Evolutionary conservation across 306 rosid species (phyloP).

Genomic region (Vachellia collinsii): DNA sequence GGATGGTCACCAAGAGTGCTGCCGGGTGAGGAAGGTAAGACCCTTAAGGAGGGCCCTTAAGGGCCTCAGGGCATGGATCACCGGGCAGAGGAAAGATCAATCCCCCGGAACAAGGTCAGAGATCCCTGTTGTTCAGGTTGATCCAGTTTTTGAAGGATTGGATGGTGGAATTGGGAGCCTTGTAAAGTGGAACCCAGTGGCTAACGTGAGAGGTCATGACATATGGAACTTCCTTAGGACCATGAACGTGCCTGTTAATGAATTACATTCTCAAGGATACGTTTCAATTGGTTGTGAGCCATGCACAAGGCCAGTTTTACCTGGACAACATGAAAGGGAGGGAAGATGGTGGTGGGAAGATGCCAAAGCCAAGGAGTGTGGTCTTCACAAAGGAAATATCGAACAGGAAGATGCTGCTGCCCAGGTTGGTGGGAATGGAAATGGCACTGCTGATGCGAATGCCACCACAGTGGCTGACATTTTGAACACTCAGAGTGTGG

Average conservation of each 20-base stretch:
- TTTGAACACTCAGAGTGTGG: constrained; percentile 64
- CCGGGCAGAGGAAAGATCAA: constrained; percentile 97
- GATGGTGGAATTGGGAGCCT: constrained; percentile 87
- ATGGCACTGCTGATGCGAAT: constrained; percentile 45
- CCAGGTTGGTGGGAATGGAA: constrained; percentile 56
- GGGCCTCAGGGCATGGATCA: constrained; percentile 92
- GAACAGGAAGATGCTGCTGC: constrained; percentile 57
- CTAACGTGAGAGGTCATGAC: constrained; percentile 74
- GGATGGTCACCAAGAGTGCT: constrained; percentile 99
- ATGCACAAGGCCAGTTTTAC: constrained; percentile 94
- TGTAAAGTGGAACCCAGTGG: constrained; percentile 98
- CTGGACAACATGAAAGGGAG: constrained; percentile 97
- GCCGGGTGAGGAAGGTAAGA: constrained; percentile 93
- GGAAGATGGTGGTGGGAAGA: constrained; percentile 99
- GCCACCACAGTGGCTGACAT: constrained; percentile 60
- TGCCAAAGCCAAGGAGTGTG: constrained; percentile 96
- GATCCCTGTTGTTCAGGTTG: constrained; percentile 89
- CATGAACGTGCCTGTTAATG: constrained; percentile 89
- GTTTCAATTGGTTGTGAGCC: constrained; percentile 98
- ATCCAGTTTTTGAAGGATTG: constrained; percentile 92
- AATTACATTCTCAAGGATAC: constrained; percentile 83
- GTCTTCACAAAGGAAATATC: constrained; percentile 95
- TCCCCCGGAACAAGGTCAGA: constrained; percentile 98
- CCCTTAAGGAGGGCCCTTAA: constrained; percentile 91
- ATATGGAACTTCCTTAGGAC: constrained; percentile 87